Base-by-base conservation (phyloP, 805 yeast genomes). In the Saccharomycopsis synnaedendra region DNA sequence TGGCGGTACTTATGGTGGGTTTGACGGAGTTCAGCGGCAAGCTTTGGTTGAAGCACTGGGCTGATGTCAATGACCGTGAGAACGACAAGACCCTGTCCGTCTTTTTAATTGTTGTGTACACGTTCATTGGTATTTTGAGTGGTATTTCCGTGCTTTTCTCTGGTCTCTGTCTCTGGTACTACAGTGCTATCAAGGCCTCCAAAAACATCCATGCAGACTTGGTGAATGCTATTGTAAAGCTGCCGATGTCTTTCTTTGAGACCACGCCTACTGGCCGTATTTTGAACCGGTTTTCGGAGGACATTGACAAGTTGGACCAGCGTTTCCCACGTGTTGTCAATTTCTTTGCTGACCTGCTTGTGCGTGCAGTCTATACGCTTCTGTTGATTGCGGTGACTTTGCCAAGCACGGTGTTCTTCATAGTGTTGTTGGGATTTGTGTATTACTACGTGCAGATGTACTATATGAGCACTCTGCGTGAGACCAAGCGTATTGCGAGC, bases 261-360 rank as follows among this genome's bases (percentile, higher is more conserved):
- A 75, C 85, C 8, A 82, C 93, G 0, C 96, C 95, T 4, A 70
- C 84, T 65, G 95, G 96, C 3, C 72, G 95, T 57, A 82, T 86
- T 50, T 66, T 87, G 61, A 86, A 85, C 64, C 68, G 95, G 56
- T 86, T 86, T 61, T 72, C 83, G 29, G 74, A 76, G 56, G 87
- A 81, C 62, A 70, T 81, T 52, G 70, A 69, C 51, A 70, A 69
- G 32, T 66, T 80, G 48, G 87, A 81, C 60, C 68, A 69, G 47
- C 66, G 66, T 1, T 64, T 81, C 35, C 84, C 85, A n/a, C 67
- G 70, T 54, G 66, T 72, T 1, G 71, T 80, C 55, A 61, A 68
- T n/a, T 34, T 8, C 10, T n/a, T 34, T 34, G 8, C n/a, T 8
- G n/a, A 34, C 8, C 36, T 34, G 8, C 10, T n/a, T 9, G 57